Conservation (phyloP, 306 rosid genomes). For the Vigna radiata region DNA sequence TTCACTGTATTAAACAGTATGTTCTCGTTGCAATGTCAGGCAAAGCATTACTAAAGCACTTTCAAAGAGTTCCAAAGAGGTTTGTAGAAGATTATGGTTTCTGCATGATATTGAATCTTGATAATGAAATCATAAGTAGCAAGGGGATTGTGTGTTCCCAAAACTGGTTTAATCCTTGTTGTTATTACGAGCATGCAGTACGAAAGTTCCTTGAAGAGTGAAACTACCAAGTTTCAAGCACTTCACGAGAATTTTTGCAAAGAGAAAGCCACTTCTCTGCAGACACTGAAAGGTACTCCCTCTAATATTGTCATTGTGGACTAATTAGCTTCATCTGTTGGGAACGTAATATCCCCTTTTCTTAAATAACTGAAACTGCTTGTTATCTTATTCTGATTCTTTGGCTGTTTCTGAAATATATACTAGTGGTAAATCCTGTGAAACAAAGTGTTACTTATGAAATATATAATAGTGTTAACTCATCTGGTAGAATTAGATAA, state of each 20-base stretch:
- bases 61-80: slow-evolving; percentile 97
- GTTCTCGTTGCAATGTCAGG: slow-evolving; percentile 52
- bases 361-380: background rate
- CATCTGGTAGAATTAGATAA: background rate
- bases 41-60: slow-evolving; percentile 88
- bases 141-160: slow-evolving; percentile 23
- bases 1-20: slow-evolving; percentile 25
- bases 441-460: slow-evolving; percentile 26
- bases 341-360: background rate
- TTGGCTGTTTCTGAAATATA: slow-evolving; percentile 22
- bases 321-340: background rate
- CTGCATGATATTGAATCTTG: slow-evolving; percentile 6
- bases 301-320: background rate
- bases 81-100: slow-evolving; percentile 44
- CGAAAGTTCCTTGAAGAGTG: slow-evolving; percentile 81
- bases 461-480: background rate
- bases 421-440: background rate
- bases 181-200: slow-evolving; percentile 59
- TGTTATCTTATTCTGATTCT: slow-evolving; percentile 1
- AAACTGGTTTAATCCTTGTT: slow-evolving; percentile 40
- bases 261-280: slow-evolving; percentile 77
- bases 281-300: slow-evolving; percentile 73
- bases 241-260: slow-evolving; percentile 77
- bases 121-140: background rate
- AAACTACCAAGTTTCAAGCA: slow-evolving; percentile 76